phyloP scores from a whole-genome alignment of 2,329 filamentous ascomycete genomes.

The Chrysosporium queenslandicum region DNA sequence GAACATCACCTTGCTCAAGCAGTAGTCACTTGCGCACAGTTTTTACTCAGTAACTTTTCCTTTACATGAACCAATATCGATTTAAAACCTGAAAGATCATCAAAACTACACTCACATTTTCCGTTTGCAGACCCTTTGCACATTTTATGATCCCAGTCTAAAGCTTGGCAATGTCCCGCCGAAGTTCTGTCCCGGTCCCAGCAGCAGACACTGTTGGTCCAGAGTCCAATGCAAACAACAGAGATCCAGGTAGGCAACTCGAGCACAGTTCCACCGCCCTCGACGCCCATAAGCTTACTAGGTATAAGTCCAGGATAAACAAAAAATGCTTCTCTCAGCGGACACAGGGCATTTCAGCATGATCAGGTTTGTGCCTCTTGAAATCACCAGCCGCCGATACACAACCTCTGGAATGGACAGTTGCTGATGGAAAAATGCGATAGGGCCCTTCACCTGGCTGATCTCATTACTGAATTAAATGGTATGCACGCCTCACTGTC shows the following conservation, averaged over 20 bases:
- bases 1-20: not conserved
- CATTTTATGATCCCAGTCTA: not conserved
- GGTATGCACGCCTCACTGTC: too few relatives aligned
- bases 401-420: not conserved
- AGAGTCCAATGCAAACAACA: slow-evolving; percentile 6
- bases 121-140: not conserved
- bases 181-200: slow-evolving; percentile 12
- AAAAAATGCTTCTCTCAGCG: slow-evolving; percentile 40
- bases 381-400: too few relatives aligned
- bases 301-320: slow-evolving; percentile 38
- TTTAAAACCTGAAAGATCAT: not conserved
- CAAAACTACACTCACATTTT: not conserved
- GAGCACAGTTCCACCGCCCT: not conserved
- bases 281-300: not conserved
- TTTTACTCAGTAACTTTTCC: not conserved
- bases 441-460: slow-evolving; percentile 42
- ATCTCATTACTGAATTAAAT: slow-evolving; percentile 43
- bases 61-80: not conserved
- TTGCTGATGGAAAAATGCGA: slow-evolving; percentile 8
- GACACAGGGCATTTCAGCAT: slow-evolving; percentile 43
- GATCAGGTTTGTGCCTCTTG: slow-evolving; percentile 34
- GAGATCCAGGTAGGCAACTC: not conserved
- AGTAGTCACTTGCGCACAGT: not conserved
- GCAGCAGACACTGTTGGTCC: slow-evolving; percentile 4
- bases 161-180: slow-evolving; percentile 14